Base-by-base conservation (phyloP, 2,329 filamentous ascomycete species). In the Verticillium albo-atrum region DNA sequence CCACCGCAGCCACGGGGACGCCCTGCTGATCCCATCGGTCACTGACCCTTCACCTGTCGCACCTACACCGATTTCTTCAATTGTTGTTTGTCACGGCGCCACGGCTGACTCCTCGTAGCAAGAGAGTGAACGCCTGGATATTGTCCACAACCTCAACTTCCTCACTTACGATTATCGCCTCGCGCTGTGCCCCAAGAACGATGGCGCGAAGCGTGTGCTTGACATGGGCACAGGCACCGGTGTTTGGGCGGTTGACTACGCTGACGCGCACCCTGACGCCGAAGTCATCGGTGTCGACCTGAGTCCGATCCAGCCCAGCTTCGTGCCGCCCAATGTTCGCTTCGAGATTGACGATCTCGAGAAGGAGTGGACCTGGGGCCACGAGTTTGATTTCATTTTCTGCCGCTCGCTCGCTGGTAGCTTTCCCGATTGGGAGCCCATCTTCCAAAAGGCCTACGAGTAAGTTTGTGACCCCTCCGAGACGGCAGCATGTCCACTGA, bases 81-180 rank as follows among this genome's bases (percentile, higher is more conserved):
- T 25, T 20, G 14, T 25, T 4, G 20, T 34, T 5, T 37, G 17
- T 23, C 54, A 68, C 64, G 64, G 60, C 63, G 35, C 62, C 68
- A 30, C 54, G 7, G 20, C 10, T 50, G 20, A 50, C 42, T 10
- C 20, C 42, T 50, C 25, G 9, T 12, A 50, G 42, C 42, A 74
- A 61, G 83, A 86, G 67, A 73, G 82, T 55, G 79, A 83, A 63
- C 79, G 82, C 14, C 72, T 84, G 17, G 81, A 86, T 62, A 71
- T 82, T 63, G 79, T 82, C 64, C 82, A 85, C 68, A 77, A 83
- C 64, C 77, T 85, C 65, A 79, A 80, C 68, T 65, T 79, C 32
- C 75, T 80, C 42, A 70, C 75, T 42, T 76, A 75, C 35, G 70
- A 69, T 42, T 58, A 65, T 4, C 65, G 58, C 23, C 56, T 58